phyloP scores from a whole-genome alignment of 441 rosid species.

The Rhodomyrtus psidioides region DNA sequence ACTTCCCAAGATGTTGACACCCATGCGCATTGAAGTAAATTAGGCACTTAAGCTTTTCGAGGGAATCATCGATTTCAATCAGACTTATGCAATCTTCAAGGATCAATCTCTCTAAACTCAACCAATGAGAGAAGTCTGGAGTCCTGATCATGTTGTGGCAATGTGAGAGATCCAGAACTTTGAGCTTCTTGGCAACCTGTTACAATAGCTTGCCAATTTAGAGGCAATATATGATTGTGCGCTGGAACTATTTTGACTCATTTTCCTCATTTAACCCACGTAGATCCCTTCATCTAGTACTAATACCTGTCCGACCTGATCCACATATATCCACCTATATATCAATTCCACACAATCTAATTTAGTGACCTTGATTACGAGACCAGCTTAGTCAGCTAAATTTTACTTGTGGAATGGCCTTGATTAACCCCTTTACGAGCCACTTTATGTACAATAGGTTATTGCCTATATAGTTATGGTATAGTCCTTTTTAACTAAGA shows the following conservation, averaged over 20 bases:
- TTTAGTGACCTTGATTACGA: too few relatives aligned
- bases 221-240: neutral
- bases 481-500: too few relatives aligned
- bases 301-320: too few relatives aligned
- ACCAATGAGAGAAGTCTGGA: neutral
- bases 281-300: too few relatives aligned
- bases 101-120: neutral
- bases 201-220: neutral
- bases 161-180: neutral
- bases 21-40: neutral
- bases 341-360: too few relatives aligned
- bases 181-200: neutral
- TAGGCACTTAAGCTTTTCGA: neutral
- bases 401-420: too few relatives aligned
- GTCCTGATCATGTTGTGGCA: neutral
- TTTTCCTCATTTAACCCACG: neutral
- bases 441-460: neutral
- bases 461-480: neutral
- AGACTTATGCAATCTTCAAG: neutral
- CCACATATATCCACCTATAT: too few relatives aligned
- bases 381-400: too few relatives aligned
- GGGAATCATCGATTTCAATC: neutral
- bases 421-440: neutral
- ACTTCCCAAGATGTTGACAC: neutral
- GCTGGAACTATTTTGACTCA: neutral